Conservation (phyloP, 2,329 filamentous ascomycete genomes). For the Ophiostoma sp. region DNA sequence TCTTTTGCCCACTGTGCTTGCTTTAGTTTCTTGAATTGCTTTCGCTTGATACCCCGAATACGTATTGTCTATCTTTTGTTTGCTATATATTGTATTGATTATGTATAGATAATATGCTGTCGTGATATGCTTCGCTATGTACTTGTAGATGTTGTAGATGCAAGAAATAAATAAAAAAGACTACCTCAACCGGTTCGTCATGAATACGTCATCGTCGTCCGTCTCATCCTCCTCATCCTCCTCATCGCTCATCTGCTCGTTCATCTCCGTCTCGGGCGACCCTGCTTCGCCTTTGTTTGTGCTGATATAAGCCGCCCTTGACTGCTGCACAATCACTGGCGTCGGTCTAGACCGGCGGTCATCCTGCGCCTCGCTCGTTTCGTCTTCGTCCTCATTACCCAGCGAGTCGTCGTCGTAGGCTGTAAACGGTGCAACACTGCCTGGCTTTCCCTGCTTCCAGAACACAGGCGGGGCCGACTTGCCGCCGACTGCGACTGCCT, state of each 20-base stretch:
- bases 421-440: background rate
- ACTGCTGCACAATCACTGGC: background rate
- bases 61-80: background rate
- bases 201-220: slow-evolving; percentile 19
- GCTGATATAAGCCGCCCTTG: background rate
- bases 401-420: background rate
- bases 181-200: background rate
- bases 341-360: background rate
- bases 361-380: background rate
- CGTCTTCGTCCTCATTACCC: background rate
- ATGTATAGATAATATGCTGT: background rate
- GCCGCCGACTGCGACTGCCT: background rate
- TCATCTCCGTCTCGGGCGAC: background rate
- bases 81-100: background rate
- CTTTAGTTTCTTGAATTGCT: background rate
- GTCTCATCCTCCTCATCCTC: slow-evolving; percentile 3
- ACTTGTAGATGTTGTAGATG: background rate
- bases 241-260: slow-evolving; percentile 12
- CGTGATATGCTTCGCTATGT: background rate
- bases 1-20: background rate
- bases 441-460: background rate
- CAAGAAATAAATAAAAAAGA: background rate
- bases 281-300: background rate
- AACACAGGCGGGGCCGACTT: background rate
- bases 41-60: slow-evolving; percentile 20